phyloP scores from a whole-genome alignment of 352 stramenopile genomes.

The Phytophthora hybrid region DNA sequence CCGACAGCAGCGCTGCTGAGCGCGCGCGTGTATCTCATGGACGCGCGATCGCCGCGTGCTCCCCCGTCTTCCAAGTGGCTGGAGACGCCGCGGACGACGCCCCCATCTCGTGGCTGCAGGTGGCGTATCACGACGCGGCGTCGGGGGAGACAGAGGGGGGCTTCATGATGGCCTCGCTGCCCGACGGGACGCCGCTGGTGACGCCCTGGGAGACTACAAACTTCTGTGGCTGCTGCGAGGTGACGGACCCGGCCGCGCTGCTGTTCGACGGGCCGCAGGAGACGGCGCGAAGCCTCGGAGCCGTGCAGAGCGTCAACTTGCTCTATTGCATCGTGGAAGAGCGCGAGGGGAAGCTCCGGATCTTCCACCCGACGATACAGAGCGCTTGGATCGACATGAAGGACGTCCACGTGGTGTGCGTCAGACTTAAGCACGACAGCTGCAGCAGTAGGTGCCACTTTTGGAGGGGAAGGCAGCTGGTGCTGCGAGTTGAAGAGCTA shows the following conservation, averaged over 20 bases:
- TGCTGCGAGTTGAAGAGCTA: slow-evolving; percentile 7
- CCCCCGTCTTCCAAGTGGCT: slow-evolving; percentile 45
- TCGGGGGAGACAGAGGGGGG: slow-evolving; percentile 43
- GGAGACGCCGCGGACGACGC: slow-evolving; percentile 13
- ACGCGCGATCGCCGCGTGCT: slow-evolving; percentile 49
- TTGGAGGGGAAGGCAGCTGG: neutral
- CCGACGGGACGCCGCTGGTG: slow-evolving; percentile 53
- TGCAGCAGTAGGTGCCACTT: slow-evolving; percentile 54
- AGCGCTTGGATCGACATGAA: slow-evolving; percentile 65
- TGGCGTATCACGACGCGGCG: slow-evolving; percentile 46
- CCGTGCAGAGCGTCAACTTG: slow-evolving; percentile 44
- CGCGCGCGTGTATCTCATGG: slow-evolving; percentile 60
- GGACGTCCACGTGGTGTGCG: slow-evolving; percentile 57
- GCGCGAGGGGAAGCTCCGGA: slow-evolving; percentile 31
- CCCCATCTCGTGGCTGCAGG: slow-evolving; percentile 62
- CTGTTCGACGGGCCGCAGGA: slow-evolving; percentile 50
- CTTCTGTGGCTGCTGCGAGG: slow-evolving; percentile 55
- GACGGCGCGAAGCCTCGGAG: slow-evolving; percentile 41
- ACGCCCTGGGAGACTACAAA: slow-evolving; percentile 60
- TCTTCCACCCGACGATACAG: slow-evolving; percentile 57
- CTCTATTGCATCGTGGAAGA: slow-evolving; percentile 59
- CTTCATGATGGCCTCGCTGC: slow-evolving; percentile 65
- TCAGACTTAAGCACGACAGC: slow-evolving; percentile 46
- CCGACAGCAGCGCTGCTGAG: slow-evolving; percentile 53
- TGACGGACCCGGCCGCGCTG: slow-evolving; percentile 41